Evolutionary conservation across 108 stramenopile genomes (phyloP).

Genomic region (Pseudonitzschia delicatissima): DNA sequence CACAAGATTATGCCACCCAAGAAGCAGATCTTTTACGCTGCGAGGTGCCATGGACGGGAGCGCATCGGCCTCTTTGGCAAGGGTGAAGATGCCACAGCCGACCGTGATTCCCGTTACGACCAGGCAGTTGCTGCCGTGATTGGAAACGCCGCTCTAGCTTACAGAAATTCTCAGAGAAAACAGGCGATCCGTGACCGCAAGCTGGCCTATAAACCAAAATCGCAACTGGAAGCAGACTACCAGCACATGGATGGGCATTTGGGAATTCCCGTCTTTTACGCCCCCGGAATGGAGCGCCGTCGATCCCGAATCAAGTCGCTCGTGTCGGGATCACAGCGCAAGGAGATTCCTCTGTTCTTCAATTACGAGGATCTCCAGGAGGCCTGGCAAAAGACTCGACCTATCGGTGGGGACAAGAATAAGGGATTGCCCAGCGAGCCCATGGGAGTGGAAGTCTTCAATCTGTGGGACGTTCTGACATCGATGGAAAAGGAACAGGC

Average conservation of each 20-base stretch:
- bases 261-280: conserved; percentile 80
- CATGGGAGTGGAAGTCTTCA: conserved; percentile 70
- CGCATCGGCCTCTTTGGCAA: conserved; percentile 67
- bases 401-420: conserved; percentile 2
- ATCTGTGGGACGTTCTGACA: conserved; percentile 74
- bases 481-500: conserved; percentile 56
- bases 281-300: conserved; percentile 50
- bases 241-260: conserved; percentile 76
- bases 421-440: conserved; percentile 50
- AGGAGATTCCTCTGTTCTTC: conserved; percentile 69
- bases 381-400: conserved; percentile 59
- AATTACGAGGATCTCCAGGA: conserved; percentile 79
- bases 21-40: conserved; percentile 79
- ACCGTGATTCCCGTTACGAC: conserved; percentile 24
- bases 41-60: conserved; percentile 73
- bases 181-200: conserved; percentile 50
- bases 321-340: conserved; percentile 39
- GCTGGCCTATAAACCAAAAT: conserved; percentile 22
- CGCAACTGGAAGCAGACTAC: conserved; percentile 27
- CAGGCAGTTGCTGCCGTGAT: conserved; percentile 43
- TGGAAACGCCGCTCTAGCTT: conserved; percentile 56
- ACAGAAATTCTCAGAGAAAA: conserved; percentile 43
- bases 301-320: conserved; percentile 36
- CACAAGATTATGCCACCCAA: conserved; percentile 83
- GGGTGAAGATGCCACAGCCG: background rate